Conservation (phyloP, 2,329 filamentous ascomycete species). For the Botryotinia narcissicola region DNA sequence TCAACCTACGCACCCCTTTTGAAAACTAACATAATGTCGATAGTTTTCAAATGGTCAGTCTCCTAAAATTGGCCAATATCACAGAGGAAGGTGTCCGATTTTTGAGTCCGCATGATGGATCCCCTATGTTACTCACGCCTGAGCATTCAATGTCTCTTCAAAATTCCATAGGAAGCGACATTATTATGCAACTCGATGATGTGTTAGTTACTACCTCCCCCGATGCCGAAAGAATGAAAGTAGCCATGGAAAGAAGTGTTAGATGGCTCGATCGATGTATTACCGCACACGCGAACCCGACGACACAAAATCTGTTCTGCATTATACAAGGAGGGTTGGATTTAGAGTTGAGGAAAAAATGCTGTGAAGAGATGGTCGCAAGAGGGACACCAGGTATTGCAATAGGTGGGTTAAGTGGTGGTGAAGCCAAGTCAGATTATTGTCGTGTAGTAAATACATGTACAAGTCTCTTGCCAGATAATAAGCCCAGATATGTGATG, state of each 20-base stretch:
- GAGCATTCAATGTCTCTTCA: slow-evolving; percentile 96
- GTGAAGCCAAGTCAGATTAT: slow-evolving; percentile 90
- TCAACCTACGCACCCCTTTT: slow-evolving; percentile 2
- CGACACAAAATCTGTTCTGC: slow-evolving; percentile 90
- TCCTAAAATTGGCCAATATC: slow-evolving; percentile 87
- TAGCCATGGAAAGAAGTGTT: slow-evolving; percentile 92
- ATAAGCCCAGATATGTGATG: slow-evolving; percentile 99
- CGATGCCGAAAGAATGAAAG: slow-evolving; percentile 80
- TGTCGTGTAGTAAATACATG: slow-evolving; percentile 87
- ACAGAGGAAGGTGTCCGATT: slow-evolving; percentile 94
- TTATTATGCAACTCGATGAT: slow-evolving; percentile 99
- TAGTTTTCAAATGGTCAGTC: slow-evolving; percentile 98
- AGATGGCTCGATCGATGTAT: slow-evolving; percentile 97
- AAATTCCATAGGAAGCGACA: slow-evolving; percentile 96
- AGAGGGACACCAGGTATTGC: slow-evolving; percentile 94
- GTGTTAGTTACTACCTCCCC: slow-evolving; percentile 95
- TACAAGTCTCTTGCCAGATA: slow-evolving; percentile 77
- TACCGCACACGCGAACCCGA: slow-evolving; percentile 78
- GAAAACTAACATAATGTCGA: slow-evolving; percentile 22
- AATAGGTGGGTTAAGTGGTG: slow-evolving; percentile 90
- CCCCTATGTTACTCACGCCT: slow-evolving; percentile 93
- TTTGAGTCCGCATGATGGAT: slow-evolving; percentile 91
- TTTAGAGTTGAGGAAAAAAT: slow-evolving; percentile 78
- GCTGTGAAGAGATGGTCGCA: slow-evolving; percentile 81
- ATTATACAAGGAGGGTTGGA: slow-evolving; percentile 97